Base-by-base conservation (phyloP, 495 filamentous ascomycete species). In the Parmelia sp. region DNA sequence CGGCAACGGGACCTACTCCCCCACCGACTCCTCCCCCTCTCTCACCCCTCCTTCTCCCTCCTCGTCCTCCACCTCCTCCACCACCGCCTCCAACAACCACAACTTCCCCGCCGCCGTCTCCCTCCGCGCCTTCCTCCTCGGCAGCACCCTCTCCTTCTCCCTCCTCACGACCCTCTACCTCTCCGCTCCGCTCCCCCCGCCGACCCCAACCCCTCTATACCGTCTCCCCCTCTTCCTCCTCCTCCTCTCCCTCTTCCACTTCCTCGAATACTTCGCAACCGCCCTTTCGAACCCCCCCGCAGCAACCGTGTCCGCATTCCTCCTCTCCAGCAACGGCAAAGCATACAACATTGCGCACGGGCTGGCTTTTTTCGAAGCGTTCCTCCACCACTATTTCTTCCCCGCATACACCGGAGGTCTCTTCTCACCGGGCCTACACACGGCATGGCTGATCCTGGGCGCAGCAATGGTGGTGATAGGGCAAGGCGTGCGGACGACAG, bases 231-330 rank as follows among this genome's bases (percentile, higher is more conserved):
- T 91, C 79, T 96, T 98, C 78, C 68, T 92, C 71, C 76, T 80
- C 56, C 74, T 85, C 33, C 86, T 98, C 62, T 84, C 86, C 21
- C 71, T 88, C 61, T 97, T 97, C 82, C 94, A 98, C 76, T 96
- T 96, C 78, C 88, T 98, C 74, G 94, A 98, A 76, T 98, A 89
- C 81, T 93, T 83, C 78, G 88, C 85, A 57, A 97, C 93, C 0
- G 94, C 94, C 33, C 76, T 75, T 29, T 89, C 89, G 76, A 97
- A 97, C 77, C 90, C 91, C 0, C 74, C 77, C 42, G 75, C 81
- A n/a, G 91, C 91, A 9, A 80, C 80, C 9, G 76, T 90, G 23
- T 79, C 79, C 63, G 87, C 91, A 11, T 98, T 95, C 75, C 83
- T 98, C 1, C 81, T 98, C 11, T 86, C 84, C n/a, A 81, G 83